Base-by-base conservation (phyloP, 768 basidiomycete genomes). In the Podaxis pistillaris region DNA sequence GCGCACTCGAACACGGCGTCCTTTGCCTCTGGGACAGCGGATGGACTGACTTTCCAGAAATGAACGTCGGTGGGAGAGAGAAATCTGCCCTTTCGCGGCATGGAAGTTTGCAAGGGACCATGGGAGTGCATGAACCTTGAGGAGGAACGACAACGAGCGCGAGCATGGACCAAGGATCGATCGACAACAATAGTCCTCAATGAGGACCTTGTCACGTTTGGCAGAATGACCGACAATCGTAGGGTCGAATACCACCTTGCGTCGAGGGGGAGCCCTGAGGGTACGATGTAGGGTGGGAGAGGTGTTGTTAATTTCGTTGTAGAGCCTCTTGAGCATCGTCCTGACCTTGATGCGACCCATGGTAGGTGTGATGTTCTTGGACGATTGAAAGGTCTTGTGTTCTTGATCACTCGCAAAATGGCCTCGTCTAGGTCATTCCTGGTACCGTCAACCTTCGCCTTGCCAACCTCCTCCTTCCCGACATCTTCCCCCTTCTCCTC, bases 381-480 rank as follows among this genome's bases (percentile, higher is more conserved):
- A 38, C 5, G 56, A 57, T 4, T 4, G n/a, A 8, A 50, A 52
- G 11, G 67, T 47, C 63, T 65, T 70, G 17, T 69, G 63, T 64
- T 71, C 61, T 73, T 73, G 37, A 60, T 17, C 12, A 65, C 60
- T 47, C 72, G 56, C 50, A 66, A 64, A 53, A 67, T 30, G 54
- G 68, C 53, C 63, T 56, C 64, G 65, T 76, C 68, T 57, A n/a
- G 8, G 17, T 53, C 51, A 26, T 9, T 44, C 17, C 69, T 68
- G 47, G 72, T 68, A 70, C 76, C 64, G 36, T 64, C 57, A 17
- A 68, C 13, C 40, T 49, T 15, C 1, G 63, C 55, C 63, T 65
- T 63, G 64, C 68, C 56, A 68, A 61, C 51, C 30, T 58, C 55
- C 63, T 54, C 36, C 54, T 36, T 36, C 38, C 56, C 41, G 30